Base-by-base conservation (phyloP, 805 yeast genomes). In the Wickerhamiella qilinensis region DNA sequence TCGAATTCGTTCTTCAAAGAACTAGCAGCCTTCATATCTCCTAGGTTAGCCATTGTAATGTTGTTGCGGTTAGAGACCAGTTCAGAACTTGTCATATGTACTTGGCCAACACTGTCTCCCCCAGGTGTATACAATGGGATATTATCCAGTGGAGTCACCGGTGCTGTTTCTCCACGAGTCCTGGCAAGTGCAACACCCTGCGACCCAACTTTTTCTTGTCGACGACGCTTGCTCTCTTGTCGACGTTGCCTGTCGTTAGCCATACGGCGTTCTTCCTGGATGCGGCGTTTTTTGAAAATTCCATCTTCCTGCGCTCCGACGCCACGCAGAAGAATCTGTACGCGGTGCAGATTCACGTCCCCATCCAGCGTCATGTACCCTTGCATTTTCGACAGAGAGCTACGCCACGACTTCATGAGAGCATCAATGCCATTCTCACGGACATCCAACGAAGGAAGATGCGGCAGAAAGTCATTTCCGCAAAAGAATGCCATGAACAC, bases 381-480 rank as follows among this genome's bases (percentile, higher is more conserved):
- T 37, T 71, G 73, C 63, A 81, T 65, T 22, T 56, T 51, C 0
- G 93, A 79, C 35, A 91, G 55, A 1, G 69, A 57, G 27, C 69
- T 64, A 51, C 86, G 85, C 98, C 98, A 91, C 35, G 88, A 73
- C 30, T 67, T 69, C 11, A 84, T 77, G 38, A 91, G 61, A 19
- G 71, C 64, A 53, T 88, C 95, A 51, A 91, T 80, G 48, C 95
- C 86, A 52, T 83, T 82, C 57, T 91, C 97, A 49, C 98, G 73
- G 32, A 91, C 96, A 52, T 88, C 95, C 39, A 91, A 68, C 22
- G 93, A 76, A 3, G 99, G 97, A 48, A 91, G 63, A 60, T 88
- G 97, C 1, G 99, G 99, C 51, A 91, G 64, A 68, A 91, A 91
- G 73, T 91, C 99, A 55, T 91, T 91, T 59, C 99, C 99, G 46